phyloP scores from a whole-genome alignment of 345 rosid species.

The Odontarrhena argentea region DNA sequence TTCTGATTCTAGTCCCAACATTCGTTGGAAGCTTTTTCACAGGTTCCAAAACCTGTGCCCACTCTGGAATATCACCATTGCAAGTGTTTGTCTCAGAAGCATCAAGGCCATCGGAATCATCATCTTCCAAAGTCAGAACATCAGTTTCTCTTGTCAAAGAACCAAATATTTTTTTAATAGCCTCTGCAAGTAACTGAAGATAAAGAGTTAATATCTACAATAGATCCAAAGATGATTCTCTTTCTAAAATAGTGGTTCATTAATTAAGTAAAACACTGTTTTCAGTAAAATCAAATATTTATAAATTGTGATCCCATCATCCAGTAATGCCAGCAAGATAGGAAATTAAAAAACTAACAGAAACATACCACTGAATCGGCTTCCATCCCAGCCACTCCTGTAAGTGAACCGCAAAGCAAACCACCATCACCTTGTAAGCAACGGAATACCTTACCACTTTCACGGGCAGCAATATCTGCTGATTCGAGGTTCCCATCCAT shows the following conservation, averaged over 20 bases:
- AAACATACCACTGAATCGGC: conserved; percentile 92
- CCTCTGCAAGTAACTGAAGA: conserved; percentile 97
- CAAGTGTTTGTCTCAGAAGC: conserved; percentile 52
- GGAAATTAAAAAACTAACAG: conserved; percentile 25
- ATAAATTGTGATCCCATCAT: conserved; percentile 11
- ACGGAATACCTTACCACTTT: conserved; percentile 81
- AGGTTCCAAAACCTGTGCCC: conserved; percentile 84
- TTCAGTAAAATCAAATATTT: background rate
- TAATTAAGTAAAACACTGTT: background rate
- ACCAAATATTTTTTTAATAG: conserved; percentile 72
- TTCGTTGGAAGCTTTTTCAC: conserved; percentile 96
- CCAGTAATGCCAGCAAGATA: conserved; percentile 20
- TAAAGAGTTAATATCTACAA: conserved; percentile 38
- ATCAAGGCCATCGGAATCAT: conserved; percentile 55
- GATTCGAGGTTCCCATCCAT: conserved; percentile 92
- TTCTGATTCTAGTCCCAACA: conserved; percentile 97
- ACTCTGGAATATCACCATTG: conserved; percentile 73
- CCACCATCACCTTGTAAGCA: conserved; percentile 99
- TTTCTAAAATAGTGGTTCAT: background rate
- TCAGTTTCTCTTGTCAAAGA: conserved; percentile 56
- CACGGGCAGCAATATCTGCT: conserved; percentile 75
- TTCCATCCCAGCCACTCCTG: conserved; percentile 96
- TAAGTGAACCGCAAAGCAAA: conserved; percentile 85
- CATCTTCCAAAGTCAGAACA: conserved; percentile 68
- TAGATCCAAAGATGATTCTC: conserved; percentile 11